Conservation (phyloP, 2,329 filamentous ascomycete genomes). For the Sporothrix schenckii region DNA sequence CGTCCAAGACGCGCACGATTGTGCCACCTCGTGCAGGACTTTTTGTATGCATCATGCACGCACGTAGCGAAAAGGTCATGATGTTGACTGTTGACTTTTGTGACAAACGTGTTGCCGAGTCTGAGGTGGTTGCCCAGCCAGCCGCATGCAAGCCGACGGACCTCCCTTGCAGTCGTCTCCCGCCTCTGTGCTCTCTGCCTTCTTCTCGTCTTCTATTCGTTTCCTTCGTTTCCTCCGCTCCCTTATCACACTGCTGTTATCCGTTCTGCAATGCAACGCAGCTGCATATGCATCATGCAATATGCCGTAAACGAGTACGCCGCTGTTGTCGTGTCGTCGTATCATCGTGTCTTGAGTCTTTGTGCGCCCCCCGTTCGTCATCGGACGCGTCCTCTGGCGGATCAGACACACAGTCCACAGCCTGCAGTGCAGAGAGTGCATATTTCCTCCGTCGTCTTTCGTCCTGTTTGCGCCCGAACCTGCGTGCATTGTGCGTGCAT, state of each 20-base stretch:
- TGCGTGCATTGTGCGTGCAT: slow-evolving; percentile 9
- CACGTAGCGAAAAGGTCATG: neutral
- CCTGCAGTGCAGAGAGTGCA: too few species aligned
- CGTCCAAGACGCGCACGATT: neutral
- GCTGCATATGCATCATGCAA: slow-evolving; percentile 29
- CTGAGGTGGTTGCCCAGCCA: slow-evolving; percentile 24
- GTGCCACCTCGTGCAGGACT: neutral
- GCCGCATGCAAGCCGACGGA: slow-evolving; percentile 2
- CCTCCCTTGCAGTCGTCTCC: neutral
- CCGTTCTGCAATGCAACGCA: slow-evolving; percentile 10
- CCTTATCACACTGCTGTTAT: neutral
- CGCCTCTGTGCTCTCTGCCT: neutral
- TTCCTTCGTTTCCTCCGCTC: too few species aligned
- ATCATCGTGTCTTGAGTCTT: neutral
- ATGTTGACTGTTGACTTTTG: neutral
- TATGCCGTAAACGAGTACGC: slow-evolving; percentile 16
- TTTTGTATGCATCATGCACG: neutral
- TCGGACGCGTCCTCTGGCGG: neutral
- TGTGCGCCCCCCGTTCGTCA: neutral
- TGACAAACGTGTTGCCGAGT: neutral
- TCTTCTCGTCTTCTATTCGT: neutral
- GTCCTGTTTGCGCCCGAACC: slow-evolving; percentile 3
- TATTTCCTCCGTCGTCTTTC: neutral
- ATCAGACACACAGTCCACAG: neutral
- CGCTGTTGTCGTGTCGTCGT: neutral